Conservation (phyloP, 2,329 filamentous ascomycete species). For the Clonostachys solani region DNA sequence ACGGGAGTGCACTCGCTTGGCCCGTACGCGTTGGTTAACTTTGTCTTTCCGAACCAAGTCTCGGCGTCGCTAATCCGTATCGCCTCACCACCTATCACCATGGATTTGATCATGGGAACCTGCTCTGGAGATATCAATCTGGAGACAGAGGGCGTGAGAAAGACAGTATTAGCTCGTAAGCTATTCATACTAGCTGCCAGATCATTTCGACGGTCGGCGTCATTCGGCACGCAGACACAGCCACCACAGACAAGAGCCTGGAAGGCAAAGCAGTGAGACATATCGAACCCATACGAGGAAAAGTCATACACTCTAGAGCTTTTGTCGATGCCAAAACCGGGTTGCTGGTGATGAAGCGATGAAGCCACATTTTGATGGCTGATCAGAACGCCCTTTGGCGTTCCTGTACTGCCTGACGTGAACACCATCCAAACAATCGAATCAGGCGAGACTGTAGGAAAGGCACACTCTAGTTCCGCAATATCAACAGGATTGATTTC, state of each 20-base stretch:
- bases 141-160: slow-evolving; percentile 4
- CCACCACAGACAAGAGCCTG: slow-evolving; percentile 2
- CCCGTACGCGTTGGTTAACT: slow-evolving; percentile 38
- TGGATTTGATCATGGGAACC: slow-evolving; percentile 3
- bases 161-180: slow-evolving; percentile 5
- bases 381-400: slow-evolving; percentile 12
- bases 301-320: slow-evolving; percentile 3
- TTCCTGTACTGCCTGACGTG: slow-evolving; percentile 14
- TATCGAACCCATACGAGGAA: slow-evolving; percentile 8
- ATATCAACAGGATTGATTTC: too few relatives aligned
- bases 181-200: slow-evolving; percentile 6
- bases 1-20: slow-evolving; percentile 33
- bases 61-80: slow-evolving; percentile 36
- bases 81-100: slow-evolving; percentile 33
- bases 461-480: too few relatives aligned
- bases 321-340: not conserved
- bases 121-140: not conserved
- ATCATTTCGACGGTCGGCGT: slow-evolving; percentile 6
- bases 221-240: slow-evolving; percentile 8
- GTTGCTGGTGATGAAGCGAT: not conserved
- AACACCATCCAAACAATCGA: slow-evolving; percentile 10
- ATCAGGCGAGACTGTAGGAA: not conserved
- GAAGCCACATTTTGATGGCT: slow-evolving; percentile 7
- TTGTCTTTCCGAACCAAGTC: not conserved
- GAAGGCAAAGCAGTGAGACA: slow-evolving; percentile 4